Percentiles rank a stretch among this genome's conserved stretches.
Evolutionary conservation across 176 grass and related monocot species (phyloP).

Genomic region (Sorghum bicolor): DNA sequence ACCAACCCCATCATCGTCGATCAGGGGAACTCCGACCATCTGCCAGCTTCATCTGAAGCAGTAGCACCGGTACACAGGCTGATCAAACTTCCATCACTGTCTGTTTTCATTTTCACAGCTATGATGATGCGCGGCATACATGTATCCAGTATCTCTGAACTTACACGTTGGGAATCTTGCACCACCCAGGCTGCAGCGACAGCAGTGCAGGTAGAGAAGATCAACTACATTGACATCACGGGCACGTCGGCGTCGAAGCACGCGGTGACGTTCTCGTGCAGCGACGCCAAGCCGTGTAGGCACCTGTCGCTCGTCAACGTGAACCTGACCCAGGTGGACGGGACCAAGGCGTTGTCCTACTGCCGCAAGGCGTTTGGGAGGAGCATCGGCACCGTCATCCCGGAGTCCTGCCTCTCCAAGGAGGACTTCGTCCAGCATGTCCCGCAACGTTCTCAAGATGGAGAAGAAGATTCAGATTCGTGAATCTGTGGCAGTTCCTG

Average conservation of each 20-base stretch:
- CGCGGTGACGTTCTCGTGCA: slow-evolving; percentile 43
- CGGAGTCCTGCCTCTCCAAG: slow-evolving; percentile 34
- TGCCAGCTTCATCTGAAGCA: not conserved
- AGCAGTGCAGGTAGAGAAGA: slow-evolving; percentile 21
- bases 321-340: slow-evolving; percentile 29
- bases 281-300: slow-evolving; percentile 37
- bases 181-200: not conserved
- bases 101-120: not conserved
- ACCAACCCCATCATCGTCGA: slow-evolving; percentile 69
- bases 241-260: slow-evolving; percentile 40
- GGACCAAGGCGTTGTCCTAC: not conserved
- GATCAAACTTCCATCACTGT: not conserved
- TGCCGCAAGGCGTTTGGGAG: slow-evolving; percentile 34
- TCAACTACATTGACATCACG: slow-evolving; percentile 42
- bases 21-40: slow-evolving; percentile 39
- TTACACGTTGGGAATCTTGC: not conserved
- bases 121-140: no score
- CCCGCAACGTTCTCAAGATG: not conserved
- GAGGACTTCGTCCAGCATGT: slow-evolving; percentile 20
- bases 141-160: not conserved
- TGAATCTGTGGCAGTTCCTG: not conserved
- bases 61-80: slow-evolving; percentile 13
- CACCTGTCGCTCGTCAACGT: slow-evolving; percentile 16
- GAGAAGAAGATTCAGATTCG: not conserved
- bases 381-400: slow-evolving; percentile 26